Evolutionary conservation across 1,139 yeast species (phyloP).

Genomic region (Sugiyamaella castrensis): DNA sequence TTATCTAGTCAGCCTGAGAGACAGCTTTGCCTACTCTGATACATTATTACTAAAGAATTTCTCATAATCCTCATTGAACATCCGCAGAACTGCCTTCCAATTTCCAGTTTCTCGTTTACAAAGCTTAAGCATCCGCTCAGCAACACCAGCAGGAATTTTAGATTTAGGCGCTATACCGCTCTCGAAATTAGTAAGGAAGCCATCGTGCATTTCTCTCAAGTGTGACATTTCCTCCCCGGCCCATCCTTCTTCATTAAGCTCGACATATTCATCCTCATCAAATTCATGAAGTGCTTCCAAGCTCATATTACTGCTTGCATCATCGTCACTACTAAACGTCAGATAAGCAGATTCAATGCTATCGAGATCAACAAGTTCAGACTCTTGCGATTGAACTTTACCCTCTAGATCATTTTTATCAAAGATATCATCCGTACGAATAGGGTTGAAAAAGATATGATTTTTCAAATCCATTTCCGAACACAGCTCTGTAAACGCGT

Average conservation of each 20-base stretch:
- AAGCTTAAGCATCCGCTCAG: slow-evolving; percentile 4
- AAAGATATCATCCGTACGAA: neutral
- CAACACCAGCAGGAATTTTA: neutral
- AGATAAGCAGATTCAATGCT: slow-evolving; percentile 7
- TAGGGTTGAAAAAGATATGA: slow-evolving; percentile 13
- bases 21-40: neutral
- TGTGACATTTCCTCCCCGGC: neutral
- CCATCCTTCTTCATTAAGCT: neutral
- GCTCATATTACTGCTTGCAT: neutral
- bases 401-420: neutral
- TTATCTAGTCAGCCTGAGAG: neutral
- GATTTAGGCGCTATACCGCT: neutral
- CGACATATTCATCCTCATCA: neutral
- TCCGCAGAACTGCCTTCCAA: slow-evolving; percentile 2
- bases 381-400: neutral
- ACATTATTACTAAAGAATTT: neutral
- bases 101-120: slow-evolving; percentile 4
- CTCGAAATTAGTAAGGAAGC: slow-evolving; percentile 5
- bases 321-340: slow-evolving; percentile 2
- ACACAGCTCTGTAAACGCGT: slow-evolving; percentile 9
- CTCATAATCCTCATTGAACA: slow-evolving; percentile 1
- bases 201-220: slow-evolving; percentile 2
- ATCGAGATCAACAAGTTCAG: slow-evolving; percentile 6
- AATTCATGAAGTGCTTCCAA: slow-evolving; percentile 3
- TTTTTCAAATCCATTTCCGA: slow-evolving; percentile 15